A percentile compares a stretch with the other conserved stretches of the same genome.
These are phyloP conservation scores for Cadophora gregata DNA, from an alignment of 2,329 filamentous ascomycete genomes.

Conservation along the genomic window DNA sequence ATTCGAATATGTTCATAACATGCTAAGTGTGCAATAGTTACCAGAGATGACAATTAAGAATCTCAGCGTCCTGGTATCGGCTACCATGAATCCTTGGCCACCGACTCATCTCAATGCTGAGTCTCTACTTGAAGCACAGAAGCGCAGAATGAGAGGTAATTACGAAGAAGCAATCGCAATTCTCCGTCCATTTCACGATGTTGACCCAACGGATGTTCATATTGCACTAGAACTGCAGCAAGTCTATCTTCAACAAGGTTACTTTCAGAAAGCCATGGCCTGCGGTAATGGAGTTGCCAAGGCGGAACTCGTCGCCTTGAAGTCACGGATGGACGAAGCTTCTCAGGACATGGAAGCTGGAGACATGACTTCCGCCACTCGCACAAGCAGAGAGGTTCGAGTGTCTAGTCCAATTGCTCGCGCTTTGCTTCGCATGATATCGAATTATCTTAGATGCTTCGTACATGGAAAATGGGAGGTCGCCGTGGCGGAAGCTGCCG, in stretches of 20 bases:
- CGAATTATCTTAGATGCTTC: conserved; percentile 4
- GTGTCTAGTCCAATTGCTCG: not conserved
- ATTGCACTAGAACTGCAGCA: not conserved
- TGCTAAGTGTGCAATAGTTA: not conserved
- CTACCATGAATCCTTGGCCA: not conserved
- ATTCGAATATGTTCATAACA: not conserved
- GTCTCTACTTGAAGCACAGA: not conserved
- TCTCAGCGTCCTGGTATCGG: not conserved
- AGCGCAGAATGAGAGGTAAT: not conserved
- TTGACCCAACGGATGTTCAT: not conserved
- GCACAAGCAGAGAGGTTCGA: not conserved
- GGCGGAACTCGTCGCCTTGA: not conserved
- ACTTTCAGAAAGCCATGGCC: conserved; percentile 1
- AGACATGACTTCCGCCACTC: not conserved
- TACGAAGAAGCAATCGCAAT: not conserved
- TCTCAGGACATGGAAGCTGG: not conserved
- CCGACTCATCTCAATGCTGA: not conserved
- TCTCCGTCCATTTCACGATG: conserved; percentile 3
- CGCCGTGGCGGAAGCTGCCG: conserved; percentile 2
- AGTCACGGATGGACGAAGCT: not conserved
- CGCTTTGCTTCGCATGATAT: not conserved
- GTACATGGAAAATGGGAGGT: conserved; percentile 2
- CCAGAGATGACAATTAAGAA: not conserved
- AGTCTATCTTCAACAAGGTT: not conserved
- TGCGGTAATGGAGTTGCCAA: not conserved